Conservation (phyloP, 345 rosid genomes). For the Camelina neglecta region DNA sequence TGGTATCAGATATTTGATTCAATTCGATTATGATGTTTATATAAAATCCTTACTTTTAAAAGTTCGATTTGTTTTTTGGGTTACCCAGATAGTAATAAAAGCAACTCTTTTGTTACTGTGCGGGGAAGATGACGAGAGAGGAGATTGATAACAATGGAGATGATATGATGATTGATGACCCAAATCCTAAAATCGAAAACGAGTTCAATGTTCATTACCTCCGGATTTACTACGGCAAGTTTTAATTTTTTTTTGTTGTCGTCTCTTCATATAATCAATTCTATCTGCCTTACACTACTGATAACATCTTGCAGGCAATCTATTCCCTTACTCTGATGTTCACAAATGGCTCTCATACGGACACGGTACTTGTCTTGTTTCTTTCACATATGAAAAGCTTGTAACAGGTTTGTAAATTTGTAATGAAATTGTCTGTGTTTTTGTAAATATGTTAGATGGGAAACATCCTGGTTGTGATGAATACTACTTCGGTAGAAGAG, state of each 20-base stretch:
- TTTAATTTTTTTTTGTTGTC: background rate
- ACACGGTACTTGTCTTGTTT: conserved; percentile 56
- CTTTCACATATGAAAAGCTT: background rate
- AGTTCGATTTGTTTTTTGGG: too few species aligned
- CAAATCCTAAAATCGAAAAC: conserved; percentile 41
- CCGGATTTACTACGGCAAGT: conserved; percentile 71
- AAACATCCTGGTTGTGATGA: conserved; percentile 91
- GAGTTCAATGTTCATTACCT: conserved; percentile 68
- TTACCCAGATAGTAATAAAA: background rate
- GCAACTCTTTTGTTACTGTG: conserved; percentile 1
- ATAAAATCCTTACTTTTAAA: conserved; percentile 4
- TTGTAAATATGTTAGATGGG: conserved; percentile 60
- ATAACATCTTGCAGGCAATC: conserved; percentile 60
- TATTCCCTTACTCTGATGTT: conserved; percentile 79
- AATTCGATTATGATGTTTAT: background rate
- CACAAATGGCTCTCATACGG: conserved; percentile 93
- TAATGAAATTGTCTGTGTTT: background rate
- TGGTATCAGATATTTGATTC: background rate
- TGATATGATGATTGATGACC: conserved; percentile 59
- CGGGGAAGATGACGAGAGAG: conserved; percentile 48
- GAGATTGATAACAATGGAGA: conserved; percentile 54
- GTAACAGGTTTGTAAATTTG: background rate
- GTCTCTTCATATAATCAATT: background rate
- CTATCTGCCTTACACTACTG: background rate
- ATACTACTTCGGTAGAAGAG: conserved; percentile 74